phyloP scores from a whole-genome alignment of 1,139 yeast species.

The Eremothecium gossypii region DNA sequence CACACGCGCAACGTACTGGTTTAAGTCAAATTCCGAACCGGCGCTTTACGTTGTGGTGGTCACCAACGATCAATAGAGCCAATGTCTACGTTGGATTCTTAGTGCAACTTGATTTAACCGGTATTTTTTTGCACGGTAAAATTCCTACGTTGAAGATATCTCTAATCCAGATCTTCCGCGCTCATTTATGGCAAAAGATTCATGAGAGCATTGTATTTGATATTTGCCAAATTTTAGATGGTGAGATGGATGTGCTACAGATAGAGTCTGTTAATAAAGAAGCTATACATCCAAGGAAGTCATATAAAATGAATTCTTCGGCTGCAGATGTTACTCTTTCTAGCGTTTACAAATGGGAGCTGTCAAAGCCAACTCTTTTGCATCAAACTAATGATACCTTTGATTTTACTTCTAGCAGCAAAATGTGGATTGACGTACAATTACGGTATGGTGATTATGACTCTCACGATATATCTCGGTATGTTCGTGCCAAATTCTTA shows the following conservation, averaged over 20 bases:
- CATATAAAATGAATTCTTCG: constrained; percentile 94
- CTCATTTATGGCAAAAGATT: constrained; percentile 98
- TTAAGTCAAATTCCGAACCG: constrained; percentile 96
- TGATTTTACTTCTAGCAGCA: constrained; percentile 42
- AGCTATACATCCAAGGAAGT: constrained; percentile 92
- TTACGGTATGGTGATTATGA: constrained; percentile 95
- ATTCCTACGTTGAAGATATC: constrained; percentile 96
- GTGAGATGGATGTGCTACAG: constrained; percentile 73
- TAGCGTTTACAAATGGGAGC: constrained; percentile 75
- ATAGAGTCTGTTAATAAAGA: constrained; percentile 84
- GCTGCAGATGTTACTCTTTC: constrained; percentile 81
- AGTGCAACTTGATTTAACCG: constrained; percentile 93
- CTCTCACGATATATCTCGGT: constrained; percentile 91
- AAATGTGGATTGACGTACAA: constrained; percentile 94
- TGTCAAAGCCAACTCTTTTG: constrained; percentile 72
- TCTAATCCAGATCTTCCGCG: constrained; percentile 89
- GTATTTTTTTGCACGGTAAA: constrained; percentile 94
- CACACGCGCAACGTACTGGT: constrained; percentile 97
- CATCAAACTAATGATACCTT: constrained; percentile 50
- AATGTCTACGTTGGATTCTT: constrained; percentile 96
- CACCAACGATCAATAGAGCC: constrained; percentile 96
- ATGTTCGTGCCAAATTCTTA: constrained; percentile 83
- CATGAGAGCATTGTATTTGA: constrained; percentile 95
- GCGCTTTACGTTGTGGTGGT: constrained; percentile 98
- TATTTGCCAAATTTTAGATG: constrained; percentile 83